These are phyloP conservation scores for Dioszegia aurantiaca DNA, from an alignment of 768 basidiomycete genomes.

Conservation along the genomic window DNA sequence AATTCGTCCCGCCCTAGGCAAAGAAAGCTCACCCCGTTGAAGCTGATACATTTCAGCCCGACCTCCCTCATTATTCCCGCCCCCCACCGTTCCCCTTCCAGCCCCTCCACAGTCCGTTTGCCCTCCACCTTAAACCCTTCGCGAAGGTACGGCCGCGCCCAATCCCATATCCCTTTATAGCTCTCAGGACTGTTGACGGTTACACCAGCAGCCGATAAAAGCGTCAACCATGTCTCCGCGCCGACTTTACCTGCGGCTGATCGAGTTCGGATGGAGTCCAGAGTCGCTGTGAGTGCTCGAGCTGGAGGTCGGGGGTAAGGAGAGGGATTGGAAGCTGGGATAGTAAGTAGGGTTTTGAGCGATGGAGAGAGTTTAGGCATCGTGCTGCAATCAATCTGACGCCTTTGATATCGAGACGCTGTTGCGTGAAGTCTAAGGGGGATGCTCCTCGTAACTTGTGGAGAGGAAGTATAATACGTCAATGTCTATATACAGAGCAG, in stretches of 20 bases:
- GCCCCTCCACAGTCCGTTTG: constrained; percentile 1
- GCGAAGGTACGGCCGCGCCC: constrained; percentile 1
- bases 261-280: constrained; percentile 35
- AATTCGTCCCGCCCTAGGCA: too few species aligned
- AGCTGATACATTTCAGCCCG: constrained; percentile 82
- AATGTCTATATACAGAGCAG: too few species aligned
- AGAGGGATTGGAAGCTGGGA: constrained; percentile 56
- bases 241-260: constrained; percentile 22
- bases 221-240: constrained; percentile 33
- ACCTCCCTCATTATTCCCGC: constrained; percentile 73
- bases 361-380: constrained; percentile 58
- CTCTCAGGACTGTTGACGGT: constrained; percentile 76
- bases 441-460: too few species aligned
- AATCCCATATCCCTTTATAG: constrained; percentile 60
- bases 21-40: constrained; percentile 52
- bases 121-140: constrained; percentile 5
- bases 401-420: too few species aligned
- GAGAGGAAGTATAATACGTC: too few species aligned
- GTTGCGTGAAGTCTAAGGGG: too few species aligned
- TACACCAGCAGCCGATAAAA: constrained; percentile 76
- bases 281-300: constrained; percentile 56
- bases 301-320: constrained; percentile 65
- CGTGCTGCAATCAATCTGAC: background rate
- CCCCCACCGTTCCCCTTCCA: constrained; percentile 11
- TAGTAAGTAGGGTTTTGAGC: constrained; percentile 58